Conservation (phyloP, 345 rosid species). For the Capsella bursapastoris region DNA sequence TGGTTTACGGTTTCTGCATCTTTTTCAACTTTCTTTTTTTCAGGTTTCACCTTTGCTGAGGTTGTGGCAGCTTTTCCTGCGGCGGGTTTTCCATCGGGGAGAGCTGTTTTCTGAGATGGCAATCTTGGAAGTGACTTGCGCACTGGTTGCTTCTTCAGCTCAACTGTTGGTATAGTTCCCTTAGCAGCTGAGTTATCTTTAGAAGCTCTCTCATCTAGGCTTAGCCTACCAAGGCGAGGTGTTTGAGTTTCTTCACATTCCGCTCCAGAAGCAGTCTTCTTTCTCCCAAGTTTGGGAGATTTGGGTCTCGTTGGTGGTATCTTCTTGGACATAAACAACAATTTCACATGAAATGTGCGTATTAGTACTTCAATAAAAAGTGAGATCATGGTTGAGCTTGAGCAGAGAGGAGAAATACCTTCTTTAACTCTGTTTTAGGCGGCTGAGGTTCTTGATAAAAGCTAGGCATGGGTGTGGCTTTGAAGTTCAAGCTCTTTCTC, state of each 20-base stretch:
- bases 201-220: conserved; percentile 70
- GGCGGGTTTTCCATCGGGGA: conserved; percentile 47
- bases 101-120: conserved; percentile 77
- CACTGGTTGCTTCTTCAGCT: conserved; percentile 61
- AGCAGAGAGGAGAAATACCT: conserved; percentile 54
- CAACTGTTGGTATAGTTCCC: conserved; percentile 52
- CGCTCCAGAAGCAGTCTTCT: conserved; percentile 60
- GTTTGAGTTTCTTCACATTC: conserved; percentile 53
- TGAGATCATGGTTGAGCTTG: conserved; percentile 24
- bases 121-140: conserved; percentile 87
- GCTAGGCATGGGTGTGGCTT: conserved; percentile 98
- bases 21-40: conserved; percentile 45
- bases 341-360: neutral
- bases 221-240: conserved; percentile 52
- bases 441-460: conserved; percentile 98
- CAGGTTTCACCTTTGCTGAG: conserved; percentile 46
- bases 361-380: neutral
- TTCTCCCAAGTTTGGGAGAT: conserved; percentile 97
- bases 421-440: conserved; percentile 81
- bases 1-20: conserved; percentile 47
- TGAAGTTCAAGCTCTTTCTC: conserved; percentile 90
- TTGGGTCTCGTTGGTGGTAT: conserved; percentile 93
- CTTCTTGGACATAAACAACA: conserved; percentile 51
- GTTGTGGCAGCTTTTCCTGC: conserved; percentile 32
- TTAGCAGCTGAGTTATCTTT: conserved; percentile 49